A percentile compares a stretch with the other conserved stretches of the same genome.
Evolutionary conservation across 352 stramenopile species (phyloP).

Genomic region (Globisporangium iwayamae): DNA sequence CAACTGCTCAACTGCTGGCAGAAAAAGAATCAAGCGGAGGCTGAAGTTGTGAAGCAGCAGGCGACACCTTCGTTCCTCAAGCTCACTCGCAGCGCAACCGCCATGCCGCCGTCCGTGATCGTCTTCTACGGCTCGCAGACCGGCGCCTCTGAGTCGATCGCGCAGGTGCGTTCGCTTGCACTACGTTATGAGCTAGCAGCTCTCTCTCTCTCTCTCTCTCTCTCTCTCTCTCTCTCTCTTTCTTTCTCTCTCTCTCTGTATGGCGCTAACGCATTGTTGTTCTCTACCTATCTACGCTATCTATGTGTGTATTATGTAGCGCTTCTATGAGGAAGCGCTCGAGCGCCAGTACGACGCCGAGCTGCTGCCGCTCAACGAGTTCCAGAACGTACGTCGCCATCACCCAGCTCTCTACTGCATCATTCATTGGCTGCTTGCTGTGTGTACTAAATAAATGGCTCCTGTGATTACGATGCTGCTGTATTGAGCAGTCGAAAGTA

Average conservation of each 20-base stretch:
- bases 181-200: too few species aligned
- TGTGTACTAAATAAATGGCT: background rate
- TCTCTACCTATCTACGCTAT: background rate
- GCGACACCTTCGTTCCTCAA: too few species aligned
- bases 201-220: background rate
- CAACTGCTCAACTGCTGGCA: too few species aligned
- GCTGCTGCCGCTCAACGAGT: conserved; percentile 59
- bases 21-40: too few species aligned
- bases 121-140: conserved; percentile 88
- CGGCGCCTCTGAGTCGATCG: conserved; percentile 84
- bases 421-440: background rate
- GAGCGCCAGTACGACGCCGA: conserved; percentile 49
- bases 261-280: background rate
- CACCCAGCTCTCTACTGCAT: background rate
- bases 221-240: background rate
- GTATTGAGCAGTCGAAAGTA: conserved; percentile 34
- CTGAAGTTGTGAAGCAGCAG: too few species aligned
- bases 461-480: background rate
- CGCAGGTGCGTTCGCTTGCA: conserved; percentile 40
- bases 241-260: background rate
- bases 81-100: background rate
- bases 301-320: conserved; percentile 26
- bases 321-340: conserved; percentile 62
- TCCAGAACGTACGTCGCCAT: conserved; percentile 50
- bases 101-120: conserved; percentile 27